Base-by-base conservation (phyloP, 495 filamentous ascomycete species). In the Aeminium ludgeri region DNA sequence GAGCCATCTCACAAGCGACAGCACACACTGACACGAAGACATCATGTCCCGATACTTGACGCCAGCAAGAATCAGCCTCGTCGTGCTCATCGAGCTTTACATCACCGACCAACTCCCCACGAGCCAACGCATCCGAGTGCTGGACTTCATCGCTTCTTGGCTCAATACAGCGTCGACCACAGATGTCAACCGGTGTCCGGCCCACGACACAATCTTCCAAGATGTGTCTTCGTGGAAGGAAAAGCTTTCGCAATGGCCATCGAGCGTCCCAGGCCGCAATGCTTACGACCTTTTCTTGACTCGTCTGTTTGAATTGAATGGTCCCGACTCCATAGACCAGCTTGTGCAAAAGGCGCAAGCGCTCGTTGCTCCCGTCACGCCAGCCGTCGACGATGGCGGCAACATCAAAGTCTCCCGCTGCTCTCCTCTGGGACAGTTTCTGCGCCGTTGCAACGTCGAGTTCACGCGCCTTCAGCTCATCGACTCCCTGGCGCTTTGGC, bases 401-500 rank as follows among this genome's bases (percentile, higher is more conserved):
- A 12, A 18, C 8, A 30, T 25, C 6, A 30, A 39, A 18, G 31
- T 62, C 2, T 63, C 72, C 7, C 68, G 74, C 20, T 77, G 70
- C 36, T 94, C 89, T 0, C 84, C 85, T 0, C 62, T 95, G 19
- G 91, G 89, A 11, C 67, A 68, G n/a, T 95, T 92, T 53, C 71
- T 95, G 3, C 67, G 86, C 40, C 69, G 76, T 49, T 67, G 78
- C 6, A 69, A 72, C 41, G 60, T 92, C 16, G 87, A 97, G 59
- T 93, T 84, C 57, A 73, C 73, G 2, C 63, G 78, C 34, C 56
- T 95, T 16, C 77, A 80, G 35, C 94, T 95, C 47, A 66, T 82
- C 49, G 77, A 87, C 49, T 67, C 70, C 0, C 62, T 80, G 17
- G 73, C 67, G 23, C 58, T 97, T 28, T 96, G 89, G 91, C 72